These are phyloP conservation scores for Malassezia yamatoensis DNA, from an alignment of 1,284 basidiomycete genomes.

Conservation along the genomic window DNA sequence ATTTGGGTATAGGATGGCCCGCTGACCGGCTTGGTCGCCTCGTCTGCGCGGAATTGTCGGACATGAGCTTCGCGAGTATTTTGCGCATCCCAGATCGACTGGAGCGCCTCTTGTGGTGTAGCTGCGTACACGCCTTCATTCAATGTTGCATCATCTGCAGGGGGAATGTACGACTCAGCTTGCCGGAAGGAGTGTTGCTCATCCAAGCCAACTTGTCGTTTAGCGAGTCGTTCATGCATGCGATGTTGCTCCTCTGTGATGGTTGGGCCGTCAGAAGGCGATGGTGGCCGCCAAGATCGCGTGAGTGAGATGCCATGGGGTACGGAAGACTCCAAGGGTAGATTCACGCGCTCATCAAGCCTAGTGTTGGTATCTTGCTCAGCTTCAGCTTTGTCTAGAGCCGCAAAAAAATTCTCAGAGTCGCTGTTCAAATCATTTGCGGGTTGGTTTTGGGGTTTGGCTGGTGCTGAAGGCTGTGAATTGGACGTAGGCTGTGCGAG, in stretches of 20 bases:
- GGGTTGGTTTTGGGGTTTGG: neutral
- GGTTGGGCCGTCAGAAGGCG: neutral
- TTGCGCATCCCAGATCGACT: slow-evolving; percentile 13
- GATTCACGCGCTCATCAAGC: too few relatives aligned
- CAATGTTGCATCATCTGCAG: slow-evolving; percentile 10
- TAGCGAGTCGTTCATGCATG: slow-evolving; percentile 13
- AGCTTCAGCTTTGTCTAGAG: slow-evolving; percentile 1
- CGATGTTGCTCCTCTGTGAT: slow-evolving; percentile 12
- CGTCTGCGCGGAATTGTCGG: neutral
- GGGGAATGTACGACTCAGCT: slow-evolving; percentile 5
- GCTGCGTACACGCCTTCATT: slow-evolving; percentile 16
- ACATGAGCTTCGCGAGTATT: slow-evolving; percentile 4
- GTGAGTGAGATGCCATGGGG: neutral
- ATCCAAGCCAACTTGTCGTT: slow-evolving; percentile 1
- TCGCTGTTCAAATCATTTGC: neutral
- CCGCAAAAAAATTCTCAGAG: slow-evolving; percentile 1
- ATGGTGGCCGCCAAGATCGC: slow-evolving; percentile 12
- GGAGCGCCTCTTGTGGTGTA: slow-evolving; percentile 11
- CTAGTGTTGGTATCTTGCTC: neutral
- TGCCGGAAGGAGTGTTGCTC: slow-evolving; percentile 9
- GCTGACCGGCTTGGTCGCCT: neutral
- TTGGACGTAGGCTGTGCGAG: neutral
- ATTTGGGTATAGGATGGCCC: slow-evolving; percentile 9
- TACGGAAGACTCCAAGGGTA: too few relatives aligned
- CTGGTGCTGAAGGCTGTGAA: neutral